phyloP scores from a whole-genome alignment of 2,329 filamentous ascomycete genomes.

The Amauroascus niger region DNA sequence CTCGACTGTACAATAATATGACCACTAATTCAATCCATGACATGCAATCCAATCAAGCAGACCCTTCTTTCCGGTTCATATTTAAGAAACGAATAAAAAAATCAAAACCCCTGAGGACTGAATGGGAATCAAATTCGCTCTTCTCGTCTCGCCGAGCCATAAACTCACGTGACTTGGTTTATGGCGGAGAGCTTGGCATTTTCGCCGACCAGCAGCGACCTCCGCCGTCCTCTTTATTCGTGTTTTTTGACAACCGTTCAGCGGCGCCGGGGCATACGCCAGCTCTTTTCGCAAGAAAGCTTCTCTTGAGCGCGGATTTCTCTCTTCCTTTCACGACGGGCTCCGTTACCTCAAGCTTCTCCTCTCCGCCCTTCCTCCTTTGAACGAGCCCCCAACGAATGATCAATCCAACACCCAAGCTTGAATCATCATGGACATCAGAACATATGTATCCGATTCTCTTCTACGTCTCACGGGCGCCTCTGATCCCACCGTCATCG shows the following conservation, averaged over 20 bases:
- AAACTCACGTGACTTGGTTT: background rate
- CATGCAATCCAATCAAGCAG: background rate
- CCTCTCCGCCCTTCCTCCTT: background rate
- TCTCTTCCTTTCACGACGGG: background rate
- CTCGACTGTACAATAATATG: conserved; percentile 3
- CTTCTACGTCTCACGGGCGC: conserved; percentile 46
- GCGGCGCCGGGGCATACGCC: background rate
- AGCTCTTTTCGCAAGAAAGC: background rate
- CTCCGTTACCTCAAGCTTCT: background rate
- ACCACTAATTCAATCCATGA: background rate
- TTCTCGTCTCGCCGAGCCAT: too few relatives aligned
- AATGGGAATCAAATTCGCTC: too few relatives aligned
- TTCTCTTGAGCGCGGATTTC: background rate
- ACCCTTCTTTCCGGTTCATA: too few relatives aligned
- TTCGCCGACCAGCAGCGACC: background rate
- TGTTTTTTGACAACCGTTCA: background rate
- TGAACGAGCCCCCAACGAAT: background rate
- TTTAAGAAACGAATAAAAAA: too few relatives aligned
- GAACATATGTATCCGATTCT: conserved; percentile 41
- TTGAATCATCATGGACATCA: conserved; percentile 29
- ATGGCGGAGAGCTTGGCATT: conserved; percentile 6
- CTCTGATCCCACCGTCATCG: conserved; percentile 47
- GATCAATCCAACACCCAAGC: background rate
- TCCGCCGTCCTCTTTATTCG: background rate
- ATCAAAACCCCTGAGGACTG: too few relatives aligned